Percentiles rank a stretch among this genome's conserved stretches.
These are phyloP conservation scores for Diplodia sapinea DNA, from an alignment of 2,329 filamentous ascomycete genomes.

Conservation along the genomic window DNA sequence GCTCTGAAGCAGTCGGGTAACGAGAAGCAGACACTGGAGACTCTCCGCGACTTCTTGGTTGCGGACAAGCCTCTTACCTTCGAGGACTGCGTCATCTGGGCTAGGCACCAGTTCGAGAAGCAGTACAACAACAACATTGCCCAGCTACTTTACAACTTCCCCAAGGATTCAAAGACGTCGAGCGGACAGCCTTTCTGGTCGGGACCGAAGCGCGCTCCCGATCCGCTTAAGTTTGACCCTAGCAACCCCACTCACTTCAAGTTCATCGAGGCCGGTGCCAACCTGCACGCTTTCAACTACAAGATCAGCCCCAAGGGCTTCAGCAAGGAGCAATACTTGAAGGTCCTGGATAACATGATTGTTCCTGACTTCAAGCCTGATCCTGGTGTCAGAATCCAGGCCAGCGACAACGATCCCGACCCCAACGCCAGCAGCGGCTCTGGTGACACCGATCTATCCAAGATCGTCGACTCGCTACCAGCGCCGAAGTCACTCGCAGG, in stretches of 20 bases:
- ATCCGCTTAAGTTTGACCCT: slow-evolving; percentile 85
- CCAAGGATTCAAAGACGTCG: slow-evolving; percentile 88
- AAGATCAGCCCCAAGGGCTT: slow-evolving; percentile 84
- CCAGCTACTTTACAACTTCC: slow-evolving; percentile 95
- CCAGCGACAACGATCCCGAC: slow-evolving; percentile 92
- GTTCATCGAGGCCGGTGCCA: slow-evolving; percentile 86
- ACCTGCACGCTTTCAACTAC: slow-evolving; percentile 97
- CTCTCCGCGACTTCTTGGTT: slow-evolving; percentile 85
- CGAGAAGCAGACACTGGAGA: slow-evolving; percentile 92
- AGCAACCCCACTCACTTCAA: slow-evolving; percentile 84
- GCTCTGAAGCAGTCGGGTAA: slow-evolving; percentile 92
- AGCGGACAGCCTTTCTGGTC: slow-evolving; percentile 96
- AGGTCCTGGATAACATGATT: slow-evolving; percentile 88
- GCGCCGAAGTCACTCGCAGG: slow-evolving; percentile 79
- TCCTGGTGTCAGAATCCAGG: slow-evolving; percentile 92
- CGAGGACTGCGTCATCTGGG: slow-evolving; percentile 97
- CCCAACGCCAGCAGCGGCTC: slow-evolving; percentile 71
- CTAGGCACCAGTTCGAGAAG: slow-evolving; percentile 89
- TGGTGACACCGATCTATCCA: slow-evolving; percentile 75
- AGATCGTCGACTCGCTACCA: slow-evolving; percentile 75
- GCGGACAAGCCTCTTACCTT: slow-evolving; percentile 90
- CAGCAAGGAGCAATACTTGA: slow-evolving; percentile 73
- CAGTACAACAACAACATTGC: slow-evolving; percentile 97
- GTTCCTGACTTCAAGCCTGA: slow-evolving; percentile 94
- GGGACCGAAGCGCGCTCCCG: slow-evolving; percentile 93